phyloP scores from a whole-genome alignment of 2,329 filamentous ascomycete species.

The Clarireedia sp. region DNA sequence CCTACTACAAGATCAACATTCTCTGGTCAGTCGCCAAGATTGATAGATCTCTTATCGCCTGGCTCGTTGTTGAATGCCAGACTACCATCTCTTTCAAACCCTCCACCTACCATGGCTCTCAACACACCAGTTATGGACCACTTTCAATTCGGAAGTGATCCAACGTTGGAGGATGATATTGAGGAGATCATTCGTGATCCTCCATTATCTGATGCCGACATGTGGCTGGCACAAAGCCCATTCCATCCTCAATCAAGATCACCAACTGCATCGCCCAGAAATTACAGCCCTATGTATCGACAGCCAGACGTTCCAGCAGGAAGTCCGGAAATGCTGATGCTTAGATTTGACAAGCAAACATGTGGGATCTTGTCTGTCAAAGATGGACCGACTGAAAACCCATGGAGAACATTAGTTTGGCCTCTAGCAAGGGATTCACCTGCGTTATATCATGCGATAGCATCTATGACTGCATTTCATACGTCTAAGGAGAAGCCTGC shows the following conservation, averaged over 20 bases:
- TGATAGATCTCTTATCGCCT: slow-evolving; percentile 40
- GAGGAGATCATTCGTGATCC: slow-evolving; percentile 45
- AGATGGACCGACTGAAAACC: slow-evolving; percentile 61
- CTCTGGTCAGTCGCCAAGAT: slow-evolving; percentile 40
- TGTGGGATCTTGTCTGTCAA: slow-evolving; percentile 66
- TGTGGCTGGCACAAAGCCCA: slow-evolving; percentile 23
- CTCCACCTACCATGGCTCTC: slow-evolving; percentile 19
- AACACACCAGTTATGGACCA: slow-evolving; percentile 18
- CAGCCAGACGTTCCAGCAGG: slow-evolving; percentile 41
- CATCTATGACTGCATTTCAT: slow-evolving; percentile 63
- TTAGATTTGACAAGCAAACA: slow-evolving; percentile 57
- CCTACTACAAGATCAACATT: slow-evolving; percentile 25
- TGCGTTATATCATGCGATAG: slow-evolving; percentile 59
- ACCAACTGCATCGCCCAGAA: slow-evolving; percentile 16
- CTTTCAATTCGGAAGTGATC: slow-evolving; percentile 21
- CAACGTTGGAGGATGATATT: slow-evolving; percentile 38
- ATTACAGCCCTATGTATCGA: slow-evolving; percentile 31
- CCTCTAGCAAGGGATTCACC: slow-evolving; percentile 56
- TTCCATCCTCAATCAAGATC: slow-evolving; percentile 17
- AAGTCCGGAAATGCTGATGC: slow-evolving; percentile 53
- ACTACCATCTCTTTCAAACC: slow-evolving; percentile 5
- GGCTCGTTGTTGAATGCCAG: slow-evolving; percentile 38
- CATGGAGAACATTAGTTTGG: slow-evolving; percentile 65
- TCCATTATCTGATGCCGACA: slow-evolving; percentile 19
- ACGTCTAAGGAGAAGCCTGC: slow-evolving; percentile 48